Percentiles rank a stretch among this genome's conserved stretches.
Conservation (phyloP, 768 basidiomycete species). For the Rhodosporidiobolus sp. region DNA sequence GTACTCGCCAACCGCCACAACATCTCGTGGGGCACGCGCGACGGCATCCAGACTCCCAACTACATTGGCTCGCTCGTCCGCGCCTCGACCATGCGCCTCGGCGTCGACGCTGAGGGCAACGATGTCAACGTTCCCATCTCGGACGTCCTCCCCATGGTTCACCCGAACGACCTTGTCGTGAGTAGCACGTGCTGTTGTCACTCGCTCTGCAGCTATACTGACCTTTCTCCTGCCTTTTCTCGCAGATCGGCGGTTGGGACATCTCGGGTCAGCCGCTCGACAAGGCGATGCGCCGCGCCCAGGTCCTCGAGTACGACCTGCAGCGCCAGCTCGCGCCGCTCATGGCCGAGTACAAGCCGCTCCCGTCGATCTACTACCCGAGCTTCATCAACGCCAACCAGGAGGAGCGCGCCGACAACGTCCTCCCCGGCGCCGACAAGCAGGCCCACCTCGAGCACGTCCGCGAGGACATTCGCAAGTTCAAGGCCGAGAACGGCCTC, state of each 20-base stretch:
- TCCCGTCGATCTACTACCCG: constrained; percentile 84
- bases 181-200: neutral
- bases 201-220: neutral
- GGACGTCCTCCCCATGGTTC: constrained; percentile 93
- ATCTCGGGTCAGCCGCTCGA: constrained; percentile 83
- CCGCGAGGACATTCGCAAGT: constrained; percentile 86
- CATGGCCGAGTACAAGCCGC: constrained; percentile 74
- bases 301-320: constrained; percentile 92
- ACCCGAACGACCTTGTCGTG: constrained; percentile 88
- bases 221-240: no score
- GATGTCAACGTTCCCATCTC: constrained; percentile 89
- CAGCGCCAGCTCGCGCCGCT: constrained; percentile 89
- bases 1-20: constrained; percentile 93
- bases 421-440: constrained; percentile 81
- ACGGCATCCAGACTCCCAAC: constrained; percentile 87
- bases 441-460: constrained; percentile 85
- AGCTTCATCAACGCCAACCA: constrained; percentile 98
- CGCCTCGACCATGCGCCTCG: constrained; percentile 89
- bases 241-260: constrained; percentile 84
- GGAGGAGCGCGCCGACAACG: constrained; percentile 89
- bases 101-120: constrained; percentile 74
- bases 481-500: constrained; percentile 76
- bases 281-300: constrained; percentile 85
- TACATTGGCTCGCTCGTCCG: constrained; percentile 96
- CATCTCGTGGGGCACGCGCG: constrained; percentile 91